These are phyloP conservation scores for Diaporthe aspalathi DNA, from an alignment of 2,329 filamentous ascomycete genomes.

Conservation along the genomic window DNA sequence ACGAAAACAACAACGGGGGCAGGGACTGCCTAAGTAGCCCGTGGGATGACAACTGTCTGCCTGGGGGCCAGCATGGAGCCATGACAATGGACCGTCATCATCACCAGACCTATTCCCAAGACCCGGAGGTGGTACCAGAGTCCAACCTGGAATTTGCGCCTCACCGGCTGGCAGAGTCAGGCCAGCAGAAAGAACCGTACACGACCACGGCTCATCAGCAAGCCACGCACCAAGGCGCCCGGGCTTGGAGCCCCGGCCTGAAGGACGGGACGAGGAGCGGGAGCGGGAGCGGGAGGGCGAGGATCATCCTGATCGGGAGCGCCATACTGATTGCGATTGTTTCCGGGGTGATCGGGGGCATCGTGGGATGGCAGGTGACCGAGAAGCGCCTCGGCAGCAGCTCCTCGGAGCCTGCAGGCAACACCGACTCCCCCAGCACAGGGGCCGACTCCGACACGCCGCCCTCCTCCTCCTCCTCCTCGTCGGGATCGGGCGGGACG, in stretches of 20 bases:
- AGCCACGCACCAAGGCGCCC: neutral
- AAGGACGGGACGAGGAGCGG: neutral
- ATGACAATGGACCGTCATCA: conserved; percentile 1
- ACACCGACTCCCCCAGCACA: neutral
- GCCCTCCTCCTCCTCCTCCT: too few species aligned
- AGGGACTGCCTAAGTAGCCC: neutral
- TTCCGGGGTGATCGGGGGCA: conserved; percentile 1
- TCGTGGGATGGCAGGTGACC: conserved; percentile 12
- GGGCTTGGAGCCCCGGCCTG: neutral
- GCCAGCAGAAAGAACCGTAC: neutral
- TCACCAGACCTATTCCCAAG: neutral
- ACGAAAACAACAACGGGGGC: neutral
- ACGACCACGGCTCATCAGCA: neutral
- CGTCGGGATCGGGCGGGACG: neutral
- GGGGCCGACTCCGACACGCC: neutral
- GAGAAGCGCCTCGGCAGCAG: neutral
- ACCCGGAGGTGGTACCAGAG: conserved; percentile 14
- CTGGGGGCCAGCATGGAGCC: neutral
- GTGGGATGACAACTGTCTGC: neutral
- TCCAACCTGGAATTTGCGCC: conserved; percentile 1
- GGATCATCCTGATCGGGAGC: neutral
- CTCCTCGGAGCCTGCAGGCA: neutral
- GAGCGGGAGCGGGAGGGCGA: neutral
- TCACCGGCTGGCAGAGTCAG: neutral
- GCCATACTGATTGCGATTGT: conserved; percentile 12